Base-by-base conservation (phyloP, 139 green algal species). In the Asterochloris erici region DNA sequence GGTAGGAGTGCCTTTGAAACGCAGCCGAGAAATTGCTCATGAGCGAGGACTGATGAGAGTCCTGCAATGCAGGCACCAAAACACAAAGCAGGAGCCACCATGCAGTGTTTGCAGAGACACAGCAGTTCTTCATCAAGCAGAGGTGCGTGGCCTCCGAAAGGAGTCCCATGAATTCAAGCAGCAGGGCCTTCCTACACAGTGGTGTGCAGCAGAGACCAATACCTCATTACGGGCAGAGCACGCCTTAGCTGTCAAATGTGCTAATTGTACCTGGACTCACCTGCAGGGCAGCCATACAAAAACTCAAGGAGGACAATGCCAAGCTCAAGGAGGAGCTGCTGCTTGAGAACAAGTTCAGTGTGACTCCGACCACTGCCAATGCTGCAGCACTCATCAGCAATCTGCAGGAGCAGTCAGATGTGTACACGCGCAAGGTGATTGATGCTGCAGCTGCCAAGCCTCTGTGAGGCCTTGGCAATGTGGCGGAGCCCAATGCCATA, bases 291-390 rank as follows among this genome's bases (percentile, higher is more conserved):
- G 91, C 93, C 12, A 95, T 98, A 26, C 90, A 96, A 12, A 95
- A 95, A 83, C 87, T 98, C 1, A 84, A 90, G 0, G 79, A 79
- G 0, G 91, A 98, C 79, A 98, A 98, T 86, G 85, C 90, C 68
- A 86, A 91, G 81, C 89, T 98, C 4, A 98, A 98, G 86, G 92
- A 97, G 82, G 94, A 98, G 75, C 81, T 98, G 80, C 82, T 96
- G 75, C 81, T 97, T 54, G 94, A 97, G 80, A 98, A 98, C 84
- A 97, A 95, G 81, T 96, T 96, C 84, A 95, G 90, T 77, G 90
- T 96, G 12, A 85, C 88, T 27, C 93, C 93, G n/a, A 89, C 86
- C 61, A 85, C 85, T 15, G 74, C 74, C 14, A 78, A 85, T 11
- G 84, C 85, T 11, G 75, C 82, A 14, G 86, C 83, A 0, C 79